A percentile compares a stretch with the other conserved stretches of the same genome.
Evolutionary conservation across 2,329 filamentous ascomycete genomes (phyloP).

Genomic region (Neofusicoccum kwambonambiense): DNA sequence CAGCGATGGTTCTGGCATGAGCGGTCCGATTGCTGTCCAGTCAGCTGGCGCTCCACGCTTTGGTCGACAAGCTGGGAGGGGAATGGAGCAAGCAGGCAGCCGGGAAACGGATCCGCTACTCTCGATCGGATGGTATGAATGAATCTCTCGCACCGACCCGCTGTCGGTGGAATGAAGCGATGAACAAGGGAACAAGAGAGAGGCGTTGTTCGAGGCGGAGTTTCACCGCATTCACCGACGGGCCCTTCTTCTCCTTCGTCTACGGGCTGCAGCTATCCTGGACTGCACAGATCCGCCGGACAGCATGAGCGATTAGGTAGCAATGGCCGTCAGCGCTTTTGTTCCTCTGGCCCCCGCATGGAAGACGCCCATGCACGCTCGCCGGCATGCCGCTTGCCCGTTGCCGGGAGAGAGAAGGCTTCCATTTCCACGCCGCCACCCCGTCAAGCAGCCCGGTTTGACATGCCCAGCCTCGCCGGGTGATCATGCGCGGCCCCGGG

Average conservation of each 20-base stretch:
- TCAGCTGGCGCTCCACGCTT: not conserved
- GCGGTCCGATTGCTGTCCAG: not conserved
- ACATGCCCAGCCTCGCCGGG: not conserved
- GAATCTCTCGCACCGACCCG: not conserved
- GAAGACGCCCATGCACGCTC: not conserved
- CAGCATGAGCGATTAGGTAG: not conserved
- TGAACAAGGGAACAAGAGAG: not conserved
- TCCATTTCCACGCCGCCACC: not conserved
- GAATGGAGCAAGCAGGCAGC: not conserved
- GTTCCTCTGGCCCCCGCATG: not conserved
- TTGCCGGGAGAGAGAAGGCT: not conserved
- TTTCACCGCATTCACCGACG: not conserved
- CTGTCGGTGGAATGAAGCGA: not conserved
- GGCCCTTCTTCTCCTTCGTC: not conserved
- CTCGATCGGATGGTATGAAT: not conserved
- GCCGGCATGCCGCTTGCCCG: slow-evolving; percentile 7
- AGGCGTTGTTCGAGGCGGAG: slow-evolving; percentile 6
- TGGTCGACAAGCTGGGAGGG: not conserved
- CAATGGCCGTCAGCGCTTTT: not conserved
- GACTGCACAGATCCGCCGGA: not conserved
- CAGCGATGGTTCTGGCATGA: not conserved
- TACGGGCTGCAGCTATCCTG: not conserved
- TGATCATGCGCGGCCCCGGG: not conserved
- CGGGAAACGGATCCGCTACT: not conserved
- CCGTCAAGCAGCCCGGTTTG: slow-evolving; percentile 2